A percentile compares a stretch with the other conserved stretches of the same genome.
These are phyloP conservation scores for Monilinia polystroma DNA, from an alignment of 2,329 filamentous ascomycete genomes.

Conservation along the genomic window DNA sequence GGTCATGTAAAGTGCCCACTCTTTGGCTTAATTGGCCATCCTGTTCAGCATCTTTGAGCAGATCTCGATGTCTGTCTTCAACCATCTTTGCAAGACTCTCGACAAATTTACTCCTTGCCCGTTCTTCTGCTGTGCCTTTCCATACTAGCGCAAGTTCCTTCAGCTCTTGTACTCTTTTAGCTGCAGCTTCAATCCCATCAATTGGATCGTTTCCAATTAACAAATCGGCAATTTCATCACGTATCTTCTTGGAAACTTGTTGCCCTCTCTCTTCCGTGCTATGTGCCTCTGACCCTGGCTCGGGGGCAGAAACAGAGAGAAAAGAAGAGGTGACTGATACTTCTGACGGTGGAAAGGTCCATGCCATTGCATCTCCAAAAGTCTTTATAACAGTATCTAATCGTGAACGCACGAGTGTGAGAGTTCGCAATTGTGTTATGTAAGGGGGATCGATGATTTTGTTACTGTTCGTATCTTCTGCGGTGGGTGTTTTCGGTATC, in stretches of 20 bases:
- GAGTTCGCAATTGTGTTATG: slow-evolving; percentile 75
- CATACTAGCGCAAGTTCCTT: slow-evolving; percentile 77
- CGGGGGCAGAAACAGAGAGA: slow-evolving; percentile 84
- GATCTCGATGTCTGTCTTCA: slow-evolving; percentile 60
- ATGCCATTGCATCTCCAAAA: slow-evolving; percentile 95
- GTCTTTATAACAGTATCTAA: slow-evolving; percentile 86
- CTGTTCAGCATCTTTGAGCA: slow-evolving; percentile 39
- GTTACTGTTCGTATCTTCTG: slow-evolving; percentile 30
- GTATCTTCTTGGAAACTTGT: slow-evolving; percentile 68
- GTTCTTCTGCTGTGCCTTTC: slow-evolving; percentile 95
- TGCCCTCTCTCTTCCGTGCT: slow-evolving; percentile 85
- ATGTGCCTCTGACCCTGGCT: slow-evolving; percentile 62
- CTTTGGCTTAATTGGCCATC: slow-evolving; percentile 33
- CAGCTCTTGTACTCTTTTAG: slow-evolving; percentile 71
- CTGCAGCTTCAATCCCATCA: slow-evolving; percentile 71
- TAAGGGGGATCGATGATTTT: slow-evolving; percentile 57
- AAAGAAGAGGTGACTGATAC: slow-evolving; percentile 80
- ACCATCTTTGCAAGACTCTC: slow-evolving; percentile 79
- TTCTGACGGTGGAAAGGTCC: slow-evolving; percentile 86
- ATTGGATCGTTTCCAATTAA: slow-evolving; percentile 61
- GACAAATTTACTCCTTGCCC: slow-evolving; percentile 76
- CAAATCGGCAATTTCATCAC: slow-evolving; percentile 68
- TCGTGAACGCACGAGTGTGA: slow-evolving; percentile 78
- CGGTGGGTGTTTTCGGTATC: slow-evolving; percentile 34
- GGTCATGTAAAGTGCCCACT: slow-evolving; percentile 34